Evolutionary conservation across 352 stramenopile species (phyloP), one percentile per base, ranked within the genome.

Genomic region (Phytophthora sojae): DNA sequence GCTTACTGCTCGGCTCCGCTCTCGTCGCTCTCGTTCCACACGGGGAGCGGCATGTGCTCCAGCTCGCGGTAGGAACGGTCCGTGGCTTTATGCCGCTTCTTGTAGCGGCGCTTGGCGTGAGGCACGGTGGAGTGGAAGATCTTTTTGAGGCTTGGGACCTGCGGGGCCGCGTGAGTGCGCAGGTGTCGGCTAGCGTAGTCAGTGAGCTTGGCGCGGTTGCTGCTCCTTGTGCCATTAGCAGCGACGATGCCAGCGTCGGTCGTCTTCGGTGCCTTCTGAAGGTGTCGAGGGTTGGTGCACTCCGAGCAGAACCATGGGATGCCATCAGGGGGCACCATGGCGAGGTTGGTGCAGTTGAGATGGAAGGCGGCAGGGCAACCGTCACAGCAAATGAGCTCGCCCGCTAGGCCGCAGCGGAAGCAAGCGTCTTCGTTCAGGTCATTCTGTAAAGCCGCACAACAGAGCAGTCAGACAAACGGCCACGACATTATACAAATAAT

Each of bases 351-450:
- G 50, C 86, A 93, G 65, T 83, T 89, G 49, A 94, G 69, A 63
- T 95, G 88, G 68, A 94, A 92, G 8, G 88, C 88, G 1, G 85
- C 83, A 9, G 88, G 88, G 37, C 88, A 95, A 12, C 85, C 86
- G 62, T 95, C 88, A 60, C 88, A 95, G 75, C 88, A 95, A 56
- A 95, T 90, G 11, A 95, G 72, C 47, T 93, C 78, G 64, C 88
- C 88, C 17, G 82, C 79, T 44, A 90, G 77, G 0, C 85, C 83
- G 51, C 88, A 95, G 30, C 88, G 88, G 50, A 91, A 85, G 62
- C 88, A 95, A 19, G 79, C 80, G 65, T 95, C 88, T 78, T 95
- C 88, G 55, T 93, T 93, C 32, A 95, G 69, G 57, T 95, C 88
- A 52, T 91, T 90, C 83, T 92, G 26, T 39, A 52, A 50, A 60